These are phyloP conservation scores for Paspalum notatum DNA, from an alignment of 176 grass and related monocot species.

Conservation along the genomic window DNA sequence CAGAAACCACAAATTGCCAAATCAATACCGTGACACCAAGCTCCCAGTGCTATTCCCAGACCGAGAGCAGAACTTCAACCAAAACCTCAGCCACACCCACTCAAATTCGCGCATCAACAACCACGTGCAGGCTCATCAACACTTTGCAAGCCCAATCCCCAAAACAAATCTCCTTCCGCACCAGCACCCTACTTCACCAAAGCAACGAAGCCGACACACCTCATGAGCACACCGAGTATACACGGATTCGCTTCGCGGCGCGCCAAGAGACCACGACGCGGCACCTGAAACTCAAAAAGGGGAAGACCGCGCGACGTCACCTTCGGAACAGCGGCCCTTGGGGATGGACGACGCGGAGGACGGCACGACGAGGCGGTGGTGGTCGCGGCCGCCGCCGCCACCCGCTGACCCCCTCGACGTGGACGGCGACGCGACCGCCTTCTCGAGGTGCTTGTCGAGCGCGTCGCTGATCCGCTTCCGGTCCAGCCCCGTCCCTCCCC, in stretches of 20 bases:
- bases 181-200: background rate
- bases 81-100: background rate
- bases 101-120: background rate
- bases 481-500: slow-evolving; percentile 52
- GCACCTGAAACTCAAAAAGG: background rate
- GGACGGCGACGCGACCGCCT: slow-evolving; percentile 51
- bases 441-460: slow-evolving; percentile 77
- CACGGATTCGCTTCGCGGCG: slow-evolving; percentile 2
- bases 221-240: background rate
- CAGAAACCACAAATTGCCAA: background rate
- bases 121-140: background rate
- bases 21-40: background rate
- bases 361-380: slow-evolving; percentile 56
- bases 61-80: background rate
- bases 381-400: slow-evolving; percentile 40
- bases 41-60: background rate
- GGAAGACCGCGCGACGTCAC: slow-evolving; percentile 15
- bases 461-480: slow-evolving; percentile 68
- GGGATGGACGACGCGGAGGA: slow-evolving; percentile 51
- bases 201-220: background rate
- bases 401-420: slow-evolving; percentile 60
- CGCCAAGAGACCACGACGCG: background rate
- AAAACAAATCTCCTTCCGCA: background rate
- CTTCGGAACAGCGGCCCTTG: slow-evolving; percentile 59
- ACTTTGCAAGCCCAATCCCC: background rate